These are phyloP conservation scores for Pythium angustatum DNA, from an alignment of 352 stramenopile species.

Conservation along the genomic window DNA sequence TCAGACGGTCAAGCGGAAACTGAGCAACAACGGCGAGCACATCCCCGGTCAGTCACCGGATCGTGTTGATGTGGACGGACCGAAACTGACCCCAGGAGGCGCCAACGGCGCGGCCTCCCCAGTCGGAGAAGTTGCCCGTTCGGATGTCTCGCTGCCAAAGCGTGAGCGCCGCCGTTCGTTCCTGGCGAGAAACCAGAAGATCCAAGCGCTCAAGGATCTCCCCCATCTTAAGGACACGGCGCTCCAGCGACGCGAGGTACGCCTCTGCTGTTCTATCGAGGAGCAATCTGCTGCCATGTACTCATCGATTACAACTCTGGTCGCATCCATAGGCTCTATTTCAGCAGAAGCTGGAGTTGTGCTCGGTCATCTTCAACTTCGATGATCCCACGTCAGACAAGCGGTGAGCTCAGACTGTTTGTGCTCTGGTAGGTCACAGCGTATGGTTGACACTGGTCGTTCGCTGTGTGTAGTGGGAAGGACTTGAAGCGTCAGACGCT, in stretches of 20 bases:
- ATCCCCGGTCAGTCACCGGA: slow-evolving; percentile 52
- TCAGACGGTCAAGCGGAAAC: slow-evolving; percentile 88
- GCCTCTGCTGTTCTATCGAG: background rate
- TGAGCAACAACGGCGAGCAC: slow-evolving; percentile 83
- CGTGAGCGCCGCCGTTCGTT: slow-evolving; percentile 82
- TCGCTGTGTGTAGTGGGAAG: slow-evolving; percentile 54
- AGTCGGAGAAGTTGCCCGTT: slow-evolving; percentile 71
- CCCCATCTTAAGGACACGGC: slow-evolving; percentile 86
- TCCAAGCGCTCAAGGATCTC: slow-evolving; percentile 84
- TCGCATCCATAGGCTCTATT: slow-evolving; percentile 85
- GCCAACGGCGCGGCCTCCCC: slow-evolving; percentile 40
- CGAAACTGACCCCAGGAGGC: slow-evolving; percentile 27
- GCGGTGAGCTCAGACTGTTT: slow-evolving; percentile 41
- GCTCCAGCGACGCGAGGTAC: slow-evolving; percentile 66
- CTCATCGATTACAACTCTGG: background rate
- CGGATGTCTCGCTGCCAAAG: slow-evolving; percentile 82
- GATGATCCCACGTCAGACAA: slow-evolving; percentile 95
- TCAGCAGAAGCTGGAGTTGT: slow-evolving; percentile 95
- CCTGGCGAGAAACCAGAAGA: slow-evolving; percentile 84
- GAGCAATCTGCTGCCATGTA: background rate
- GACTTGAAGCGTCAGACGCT: slow-evolving; percentile 99
- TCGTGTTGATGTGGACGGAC: slow-evolving; percentile 62
- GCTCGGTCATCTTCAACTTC: slow-evolving; percentile 97
- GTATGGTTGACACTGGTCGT: background rate
- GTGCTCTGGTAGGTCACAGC: background rate